Evolutionary conservation across 1,284 basidiomycete genomes (phyloP), one percentile per base, ranked within the genome.

Genomic region (Ustilago bromivora): DNA sequence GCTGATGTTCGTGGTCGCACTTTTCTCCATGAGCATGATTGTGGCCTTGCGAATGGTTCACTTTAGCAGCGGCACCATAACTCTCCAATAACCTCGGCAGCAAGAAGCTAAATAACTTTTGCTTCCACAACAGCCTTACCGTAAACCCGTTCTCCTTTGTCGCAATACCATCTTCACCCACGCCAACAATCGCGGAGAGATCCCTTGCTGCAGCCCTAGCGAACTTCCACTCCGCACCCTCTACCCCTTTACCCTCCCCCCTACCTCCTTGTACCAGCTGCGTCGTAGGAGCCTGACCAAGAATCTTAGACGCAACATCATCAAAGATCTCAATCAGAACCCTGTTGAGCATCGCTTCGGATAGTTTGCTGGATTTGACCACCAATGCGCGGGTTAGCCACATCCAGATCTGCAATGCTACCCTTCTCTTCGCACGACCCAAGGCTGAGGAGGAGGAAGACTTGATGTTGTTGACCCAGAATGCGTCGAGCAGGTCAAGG

Each of bases 41-140:
- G 34, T 63, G 74, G 1, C 38, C 17, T 15, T 64, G 74, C 8
- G 40, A n/a, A 13, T 60, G 63, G 0, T 46, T 28, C 2, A 61
- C 46, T 47, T 75, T 75, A 2, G 61, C 57, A 17, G 54, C 59
- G 32, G 13, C 41, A 4, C 38, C 32, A 31, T 60, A 66, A 15
- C 52, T 51, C 17, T 88, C 88, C 40, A 95, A 89, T 17, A 98
- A 88, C 66, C 90, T 90, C 0, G 95, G 94, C 13, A 98, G 88
- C 8, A 95, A 88, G 31, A 87, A 86, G 62, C 90, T 92, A 82
- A 94, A 92, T 79, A 93, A 92, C 86, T 92, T 93, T 85, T 99
- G 96, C 38, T 92, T 91, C 86, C 93, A 91, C 19, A 86, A 61
- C 43, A 82, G 49, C 36, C 81, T 69, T 43, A 83, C 65, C 11